phyloP scores from a whole-genome alignment of 768 basidiomycete species.

The Neoboletus brunneissimus region DNA sequence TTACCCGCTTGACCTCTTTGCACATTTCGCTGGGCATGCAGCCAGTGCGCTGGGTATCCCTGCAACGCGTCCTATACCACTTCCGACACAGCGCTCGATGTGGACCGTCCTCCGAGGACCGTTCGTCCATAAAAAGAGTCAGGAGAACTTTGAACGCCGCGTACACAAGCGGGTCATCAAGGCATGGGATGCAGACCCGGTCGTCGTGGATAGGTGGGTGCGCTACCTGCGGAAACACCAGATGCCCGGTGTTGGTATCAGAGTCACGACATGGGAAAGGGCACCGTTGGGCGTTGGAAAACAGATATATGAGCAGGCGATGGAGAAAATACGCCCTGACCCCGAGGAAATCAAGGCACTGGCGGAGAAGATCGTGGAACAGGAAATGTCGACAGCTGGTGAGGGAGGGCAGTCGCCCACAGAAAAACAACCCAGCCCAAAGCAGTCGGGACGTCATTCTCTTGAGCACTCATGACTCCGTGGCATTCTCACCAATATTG shows the following conservation, averaged over 20 bases:
- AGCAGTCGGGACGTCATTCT: neutral
- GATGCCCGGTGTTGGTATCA: constrained; percentile 85
- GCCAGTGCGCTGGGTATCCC: constrained; percentile 86
- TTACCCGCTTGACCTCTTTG: constrained; percentile 68
- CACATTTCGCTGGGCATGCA: constrained; percentile 80
- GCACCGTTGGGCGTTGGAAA: constrained; percentile 51
- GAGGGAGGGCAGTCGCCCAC: constrained; percentile 1
- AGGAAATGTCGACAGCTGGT: constrained; percentile 21
- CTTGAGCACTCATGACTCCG: neutral
- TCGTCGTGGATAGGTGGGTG: constrained; percentile 78
- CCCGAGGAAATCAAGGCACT: constrained; percentile 38
- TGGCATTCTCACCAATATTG: neutral
- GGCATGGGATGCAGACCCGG: constrained; percentile 83
- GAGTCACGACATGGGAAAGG: constrained; percentile 74
- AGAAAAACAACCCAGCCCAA: neutral
- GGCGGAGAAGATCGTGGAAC: constrained; percentile 41
- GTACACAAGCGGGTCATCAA: constrained; percentile 85
- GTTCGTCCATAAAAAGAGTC: constrained; percentile 89
- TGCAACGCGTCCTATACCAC: constrained; percentile 54
- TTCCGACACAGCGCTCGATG: constrained; percentile 73
- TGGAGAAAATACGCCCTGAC: constrained; percentile 33
- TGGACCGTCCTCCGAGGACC: constrained; percentile 87
- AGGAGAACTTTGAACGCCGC: constrained; percentile 91
- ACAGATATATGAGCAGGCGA: constrained; percentile 36
- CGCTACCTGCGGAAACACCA: constrained; percentile 72